Conservation (phyloP, 2,329 filamentous ascomycete genomes). For the Trichoderma pleuroti region DNA sequence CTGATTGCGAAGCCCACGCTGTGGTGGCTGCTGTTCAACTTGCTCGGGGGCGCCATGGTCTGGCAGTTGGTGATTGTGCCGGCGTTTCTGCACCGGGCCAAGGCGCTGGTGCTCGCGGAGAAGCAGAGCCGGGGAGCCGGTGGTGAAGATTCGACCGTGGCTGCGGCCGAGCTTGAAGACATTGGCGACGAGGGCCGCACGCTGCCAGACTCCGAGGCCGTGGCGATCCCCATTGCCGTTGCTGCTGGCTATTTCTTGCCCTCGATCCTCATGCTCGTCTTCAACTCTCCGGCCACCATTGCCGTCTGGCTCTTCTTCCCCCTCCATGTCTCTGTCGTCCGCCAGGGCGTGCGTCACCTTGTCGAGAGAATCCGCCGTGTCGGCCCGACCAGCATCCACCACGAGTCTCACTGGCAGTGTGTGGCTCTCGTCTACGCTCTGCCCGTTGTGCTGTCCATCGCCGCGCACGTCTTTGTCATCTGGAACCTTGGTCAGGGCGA, state of each 20-base stretch:
- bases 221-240: slow-evolving; percentile 52
- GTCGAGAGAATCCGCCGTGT: slow-evolving; percentile 27
- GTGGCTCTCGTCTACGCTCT: slow-evolving; percentile 43
- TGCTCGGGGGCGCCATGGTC: slow-evolving; percentile 47
- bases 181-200: slow-evolving; percentile 30
- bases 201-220: slow-evolving; percentile 49
- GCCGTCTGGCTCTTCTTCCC: slow-evolving; percentile 52
- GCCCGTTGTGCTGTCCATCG: slow-evolving; percentile 42
- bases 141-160: slow-evolving; percentile 47
- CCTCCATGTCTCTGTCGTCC: slow-evolving; percentile 44
- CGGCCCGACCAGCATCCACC: slow-evolving; percentile 36
- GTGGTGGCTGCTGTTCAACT: slow-evolving; percentile 47
- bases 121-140: slow-evolving; percentile 44
- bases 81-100: slow-evolving; percentile 44
- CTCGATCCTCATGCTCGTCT: slow-evolving; percentile 44
- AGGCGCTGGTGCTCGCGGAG: slow-evolving; percentile 32
- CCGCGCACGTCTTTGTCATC: slow-evolving; percentile 42
- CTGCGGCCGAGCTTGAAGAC: background rate
- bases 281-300: slow-evolving; percentile 37
- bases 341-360: slow-evolving; percentile 34
- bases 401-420: slow-evolving; percentile 41
- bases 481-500: slow-evolving; percentile 34
- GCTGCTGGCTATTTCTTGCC: slow-evolving; percentile 47
- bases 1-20: slow-evolving; percentile 39
- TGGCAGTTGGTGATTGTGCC: slow-evolving; percentile 52